Base-by-base conservation (phyloP, 495 filamentous ascomycete species). In the Penicillium macrosclerotiorum region DNA sequence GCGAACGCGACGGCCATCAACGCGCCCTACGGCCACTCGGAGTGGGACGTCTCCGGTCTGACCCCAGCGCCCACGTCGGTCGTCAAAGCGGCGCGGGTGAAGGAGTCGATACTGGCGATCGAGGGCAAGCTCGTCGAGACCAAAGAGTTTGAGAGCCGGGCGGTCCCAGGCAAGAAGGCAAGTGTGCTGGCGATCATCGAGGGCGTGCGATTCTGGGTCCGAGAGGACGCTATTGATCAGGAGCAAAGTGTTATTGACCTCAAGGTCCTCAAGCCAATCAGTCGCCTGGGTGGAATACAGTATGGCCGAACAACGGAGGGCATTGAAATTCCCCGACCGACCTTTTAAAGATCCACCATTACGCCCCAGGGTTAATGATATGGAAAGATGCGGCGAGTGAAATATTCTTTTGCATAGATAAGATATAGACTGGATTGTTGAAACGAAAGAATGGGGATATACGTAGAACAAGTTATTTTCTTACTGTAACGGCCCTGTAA, bases 171-270 rank as follows among this genome's bases (percentile, higher is more conserved):
- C 3, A 85, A 82, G 70, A 86, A 81, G 69, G 82, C 82, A 1
- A 79, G 85, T 0, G 84, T 82, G 7, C 20, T 96, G 56, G 86
- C 79, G 11, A 78, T 95, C 37, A 73, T 96, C 7, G 90, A 98
- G 71, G 92, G 91, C 1, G 80, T 85, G 29, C 72, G 82, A 19
- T 96, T 98, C 57, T 95, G 90, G 88, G 89, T 82, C 8, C 67
- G 91, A 35, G 90, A 96, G 60, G 92, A 96, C 71, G 89, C 89
- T 8, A 70, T 96, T 5, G 85, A 94, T 53, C 79, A 88, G 59
- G 83, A 87, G 12, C 78, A 72, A 57, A 88, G 80, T 47, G 44
- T 84, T 19, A 72, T 97, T 25, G 83, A 93, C 67, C 73, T 88
- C 11, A 76, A 73, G 45, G 67, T 88, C 8, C 55, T 96, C 29